Base-by-base conservation (phyloP, 2,329 filamentous ascomycete genomes). In the Emergomyces pasteurianus region DNA sequence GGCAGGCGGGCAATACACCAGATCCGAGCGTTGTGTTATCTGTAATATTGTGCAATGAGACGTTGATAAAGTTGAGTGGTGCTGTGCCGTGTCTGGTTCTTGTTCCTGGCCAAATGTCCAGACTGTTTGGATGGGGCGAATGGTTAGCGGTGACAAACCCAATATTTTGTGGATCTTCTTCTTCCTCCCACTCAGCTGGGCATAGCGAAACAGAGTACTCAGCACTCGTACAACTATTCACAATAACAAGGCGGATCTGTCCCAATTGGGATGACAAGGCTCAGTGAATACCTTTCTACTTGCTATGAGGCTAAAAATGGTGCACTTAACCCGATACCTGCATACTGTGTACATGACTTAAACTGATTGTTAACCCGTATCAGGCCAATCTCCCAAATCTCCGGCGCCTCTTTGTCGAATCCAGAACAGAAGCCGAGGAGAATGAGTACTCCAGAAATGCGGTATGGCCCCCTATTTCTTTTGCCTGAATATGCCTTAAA, bases 391-490 rank as follows among this genome's bases (percentile, higher is more conserved):
- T 97, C 58, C 94, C 94, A 42, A 97, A 99, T 72, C 82, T 99
- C n/a, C 86, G 94, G 58, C 88, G 94, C 16, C 86, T 99, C 63
- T 97, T 99, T 71, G 92, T 96, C 59, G 92, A 97, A 77, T 89
- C 92, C 38, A 84, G 94, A 62, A 92, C 90, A 2, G 92, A 97
- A 71, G 87, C 89, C 60, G 94, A 99, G 74, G 94, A 97, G 75
- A 89, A 94, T 73, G 89, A 91, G 63, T 94, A 97, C 67, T 97
- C 94, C 16, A 83, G 94, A 66, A 95, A 87, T 75, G 94, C 94
- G 58, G 94, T 96, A 78, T 71, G 88, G 38, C 2, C 23, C 34
- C 36, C 31, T 31, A 23, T 18, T n/a, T 57, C 60, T 56, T n/a
- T 62, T 43, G 46, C 9, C 14, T 16, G 12, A 47, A 57, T 56